These are phyloP conservation scores for Lactarius vividus DNA, from an alignment of 768 basidiomycete species.

Conservation along the genomic window DNA sequence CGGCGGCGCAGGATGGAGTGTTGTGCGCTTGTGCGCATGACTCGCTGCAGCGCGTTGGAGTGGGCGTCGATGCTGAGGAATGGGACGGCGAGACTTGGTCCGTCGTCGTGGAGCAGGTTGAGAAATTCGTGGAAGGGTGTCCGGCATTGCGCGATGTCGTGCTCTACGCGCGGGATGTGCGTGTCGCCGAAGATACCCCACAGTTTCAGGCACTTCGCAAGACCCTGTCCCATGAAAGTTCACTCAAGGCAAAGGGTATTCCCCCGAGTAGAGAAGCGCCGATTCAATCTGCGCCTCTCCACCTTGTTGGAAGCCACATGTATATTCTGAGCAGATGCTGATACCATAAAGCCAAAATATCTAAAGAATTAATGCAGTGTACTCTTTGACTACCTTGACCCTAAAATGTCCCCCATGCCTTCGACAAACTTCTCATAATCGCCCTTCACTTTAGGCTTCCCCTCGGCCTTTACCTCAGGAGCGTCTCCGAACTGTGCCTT, in stretches of 20 bases:
- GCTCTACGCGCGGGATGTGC: slow-evolving; percentile 7
- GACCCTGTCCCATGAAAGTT: background rate
- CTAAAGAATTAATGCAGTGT: background rate
- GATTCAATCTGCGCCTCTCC: background rate
- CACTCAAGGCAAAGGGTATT: background rate
- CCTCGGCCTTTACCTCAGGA: slow-evolving; percentile 27
- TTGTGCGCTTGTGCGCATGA: slow-evolving; percentile 3
- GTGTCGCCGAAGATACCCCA: background rate
- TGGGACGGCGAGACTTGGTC: slow-evolving; percentile 9
- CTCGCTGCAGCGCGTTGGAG: slow-evolving; percentile 12
- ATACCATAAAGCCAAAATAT: background rate
- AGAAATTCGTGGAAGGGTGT: slow-evolving; percentile 4
- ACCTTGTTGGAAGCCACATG: background rate
- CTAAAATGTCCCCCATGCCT: slow-evolving; percentile 68
- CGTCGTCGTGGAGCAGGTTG: background rate
- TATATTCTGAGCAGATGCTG: background rate
- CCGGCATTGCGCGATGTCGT: slow-evolving; percentile 5
- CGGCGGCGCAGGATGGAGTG: background rate
- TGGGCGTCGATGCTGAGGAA: slow-evolving; percentile 4
- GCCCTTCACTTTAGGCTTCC: slow-evolving; percentile 44
- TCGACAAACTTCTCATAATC: slow-evolving; percentile 78
- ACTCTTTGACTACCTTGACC: slow-evolving; percentile 15
- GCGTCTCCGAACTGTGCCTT: slow-evolving; percentile 54
- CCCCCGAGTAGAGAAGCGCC: background rate
- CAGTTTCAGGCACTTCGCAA: slow-evolving; percentile 1